Evolutionary conservation across 192 early-diverging fungal genomes (phyloP), one percentile per base, ranked within the genome.

Genomic region (Linnemannia schmuckeri): DNA sequence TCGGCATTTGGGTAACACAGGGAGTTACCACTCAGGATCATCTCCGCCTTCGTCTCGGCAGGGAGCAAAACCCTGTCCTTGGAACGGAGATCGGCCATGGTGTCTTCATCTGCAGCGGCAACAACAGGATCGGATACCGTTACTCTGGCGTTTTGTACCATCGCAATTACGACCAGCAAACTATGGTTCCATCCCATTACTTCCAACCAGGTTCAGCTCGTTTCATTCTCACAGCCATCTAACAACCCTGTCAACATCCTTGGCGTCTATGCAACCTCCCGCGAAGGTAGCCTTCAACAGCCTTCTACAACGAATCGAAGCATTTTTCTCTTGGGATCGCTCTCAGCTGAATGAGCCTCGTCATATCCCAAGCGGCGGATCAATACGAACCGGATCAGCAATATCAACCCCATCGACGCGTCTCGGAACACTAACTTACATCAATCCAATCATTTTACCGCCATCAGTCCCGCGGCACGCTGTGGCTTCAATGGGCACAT

Each of bases 11-110:
- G 30, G 6, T 35, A 75, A 33, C 52, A 46, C 13, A 33, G 1
- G 10, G 30, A 35, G 42, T 27, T 22, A 8, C 6, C 17, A 75
- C 18, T 47, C 30, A 8, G 13, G 18, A 70, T 22, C 37, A 42
- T 49, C 27, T 33, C 74, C 6, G 4, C 35, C 12, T 6, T 52
- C 18, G 18, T n/a, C 44, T 57, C 74, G 22, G 22, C 77, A 35
- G 17, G 71, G 76, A 52, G 41, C 76, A 74, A 33, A 61, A 18
- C 82, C 82, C 5, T 83, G 82, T 37, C 82, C 82, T 6, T 49
- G 82, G 72, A 83, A 83, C 35, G 82, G 82, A 7, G 77, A 83
- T 47, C 75, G 82, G 9, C 75, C 75, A 10, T 83, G 82, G 82
- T 83, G 76, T 66, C 68, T 69, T 17, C 82, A 83, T 46, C 10